Conservation (phyloP, 129 eudicot species). For the Centrapalus pauciflorus region DNA sequence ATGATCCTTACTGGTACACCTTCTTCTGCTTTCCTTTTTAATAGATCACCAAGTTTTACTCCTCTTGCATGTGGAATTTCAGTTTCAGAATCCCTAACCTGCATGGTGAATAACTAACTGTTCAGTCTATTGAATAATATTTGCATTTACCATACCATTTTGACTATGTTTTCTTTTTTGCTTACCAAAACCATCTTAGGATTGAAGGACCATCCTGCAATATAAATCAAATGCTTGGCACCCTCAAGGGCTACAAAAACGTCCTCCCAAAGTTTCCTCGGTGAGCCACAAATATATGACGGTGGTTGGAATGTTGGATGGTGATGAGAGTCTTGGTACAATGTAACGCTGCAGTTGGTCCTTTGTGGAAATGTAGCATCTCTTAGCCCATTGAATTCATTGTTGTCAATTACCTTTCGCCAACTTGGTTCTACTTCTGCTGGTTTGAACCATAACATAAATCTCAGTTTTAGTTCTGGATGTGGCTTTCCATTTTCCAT, state of each 20-base stretch:
- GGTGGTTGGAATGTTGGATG: slow-evolving; percentile 63
- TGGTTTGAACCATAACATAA: slow-evolving; percentile 79
- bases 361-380: slow-evolving; percentile 73
- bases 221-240: slow-evolving; percentile 83
- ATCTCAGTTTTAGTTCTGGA: slow-evolving; percentile 44
- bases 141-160: neutral
- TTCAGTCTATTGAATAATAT: neutral
- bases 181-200: slow-evolving; percentile 81
- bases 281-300: slow-evolving; percentile 26
- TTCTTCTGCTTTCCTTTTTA: slow-evolving; percentile 88
- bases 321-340: slow-evolving; percentile 95
- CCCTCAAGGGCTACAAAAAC: slow-evolving; percentile 74
- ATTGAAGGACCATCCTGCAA: slow-evolving; percentile 95
- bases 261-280: slow-evolving; percentile 88
- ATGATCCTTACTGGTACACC: slow-evolving; percentile 85
- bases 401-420: slow-evolving; percentile 42
- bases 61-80: slow-evolving; percentile 82
- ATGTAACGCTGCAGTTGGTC: slow-evolving; percentile 47
- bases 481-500: slow-evolving; percentile 54
- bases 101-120: neutral
- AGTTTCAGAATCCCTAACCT: slow-evolving; percentile 81
- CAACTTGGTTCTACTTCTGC: slow-evolving; percentile 67
- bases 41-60: slow-evolving; percentile 67
- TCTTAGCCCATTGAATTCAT: slow-evolving; percentile 52
- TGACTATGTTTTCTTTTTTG: slow-evolving; percentile 5